Conservation (phyloP, 106 monocot genomes). For the Dendrobium officinale region DNA sequence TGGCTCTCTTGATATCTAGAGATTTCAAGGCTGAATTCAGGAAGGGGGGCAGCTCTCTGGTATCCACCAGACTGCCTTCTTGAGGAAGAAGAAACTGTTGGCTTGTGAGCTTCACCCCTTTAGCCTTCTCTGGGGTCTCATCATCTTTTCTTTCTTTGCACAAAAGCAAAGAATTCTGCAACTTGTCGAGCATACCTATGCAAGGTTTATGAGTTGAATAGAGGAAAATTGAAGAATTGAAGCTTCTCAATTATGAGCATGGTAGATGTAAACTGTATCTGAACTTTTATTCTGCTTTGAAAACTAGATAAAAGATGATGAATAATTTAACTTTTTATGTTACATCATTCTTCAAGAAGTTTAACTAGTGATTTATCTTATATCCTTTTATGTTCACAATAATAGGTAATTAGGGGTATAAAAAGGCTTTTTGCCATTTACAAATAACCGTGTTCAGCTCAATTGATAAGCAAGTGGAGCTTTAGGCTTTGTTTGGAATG, state of each 20-base stretch:
- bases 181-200: conserved; percentile 93
- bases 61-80: conserved; percentile 55
- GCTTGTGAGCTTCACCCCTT: neutral
- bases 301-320: neutral
- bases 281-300: neutral
- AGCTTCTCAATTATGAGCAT: too few species aligned
- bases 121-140: conserved; percentile 13
- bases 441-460: too few species aligned
- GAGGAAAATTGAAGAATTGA: neutral
- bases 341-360: neutral
- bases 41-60: conserved; percentile 34
- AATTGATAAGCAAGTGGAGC: too few species aligned
- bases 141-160: conserved; percentile 77
- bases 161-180: conserved; percentile 90
- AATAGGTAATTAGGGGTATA: too few species aligned
- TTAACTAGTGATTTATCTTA: neutral
- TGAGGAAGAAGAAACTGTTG: conserved; percentile 43
- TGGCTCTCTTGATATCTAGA: conserved; percentile 52
- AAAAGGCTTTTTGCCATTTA: too few species aligned
- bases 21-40: conserved; percentile 40
- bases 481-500: too few species aligned
- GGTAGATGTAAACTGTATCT: neutral
- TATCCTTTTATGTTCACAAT: too few species aligned
- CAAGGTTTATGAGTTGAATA: neutral
- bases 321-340: neutral